Evolutionary conservation across 345 rosid genomes (phyloP), one percentile per base, ranked within the genome.

Genomic region (Xanthoceras sorbifolium): DNA sequence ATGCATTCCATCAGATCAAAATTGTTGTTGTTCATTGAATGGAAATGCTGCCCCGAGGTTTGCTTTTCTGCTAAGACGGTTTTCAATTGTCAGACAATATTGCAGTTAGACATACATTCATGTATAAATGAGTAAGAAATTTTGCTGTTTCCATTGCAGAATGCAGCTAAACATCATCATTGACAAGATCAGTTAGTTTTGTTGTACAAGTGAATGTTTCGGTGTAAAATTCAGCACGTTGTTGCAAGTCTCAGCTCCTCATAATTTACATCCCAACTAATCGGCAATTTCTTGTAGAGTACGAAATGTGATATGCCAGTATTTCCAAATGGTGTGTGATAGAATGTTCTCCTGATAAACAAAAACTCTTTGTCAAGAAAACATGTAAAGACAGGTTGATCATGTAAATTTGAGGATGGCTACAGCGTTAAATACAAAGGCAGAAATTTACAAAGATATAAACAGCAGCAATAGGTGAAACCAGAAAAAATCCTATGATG

Each of bases 401-500:
- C 44, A 20, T 20, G 36, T 28, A 6, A 73, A 42, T 23, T 11
- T 23, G 40, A 48, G 61, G 23, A 12, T 0, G 29, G 32, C 8
- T 57, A 22, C 28, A 23, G 67, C 26, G 28, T n/a, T 15, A 18
- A 26, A 5, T 20, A 36, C 40, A 12, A 11, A 31, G 61, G 15
- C 28, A 36, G 69, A 10, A n/a, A 12, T 6, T 62, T 77, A 68
- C 80, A 75, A 71, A 66, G 54, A 38, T 57, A 72, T 67, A 32
- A 55, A 74, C 61, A 63, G 46, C 38, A 50, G 54, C 34, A 36
- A 20, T 20, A n/a, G 12, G 50, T 20, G 34, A 14, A 55, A 44
- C 40, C 20, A 29, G 23, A 67, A 50, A 1, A 22, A 40, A n/a
- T 64, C 64, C 80, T 82, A 87, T 29, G 82, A 85, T 54, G 82